Evolutionary conservation across 148 eudicot species (phyloP).

Genomic region (Nepenthes gracilis): DNA sequence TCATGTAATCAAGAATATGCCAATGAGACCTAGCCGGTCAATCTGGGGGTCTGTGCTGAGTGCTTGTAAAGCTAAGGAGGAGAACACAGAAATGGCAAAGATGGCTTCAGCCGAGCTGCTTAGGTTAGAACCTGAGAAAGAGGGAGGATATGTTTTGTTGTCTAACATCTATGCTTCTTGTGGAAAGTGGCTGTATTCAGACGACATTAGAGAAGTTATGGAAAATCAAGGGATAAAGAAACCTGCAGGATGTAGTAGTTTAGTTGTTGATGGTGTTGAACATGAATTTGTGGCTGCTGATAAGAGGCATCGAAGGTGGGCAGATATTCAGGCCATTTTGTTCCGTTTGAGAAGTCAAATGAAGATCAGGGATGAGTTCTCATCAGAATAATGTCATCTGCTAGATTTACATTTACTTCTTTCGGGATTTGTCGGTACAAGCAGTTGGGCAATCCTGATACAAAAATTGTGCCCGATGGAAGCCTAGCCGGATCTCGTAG

Average conservation of each 20-base stretch:
- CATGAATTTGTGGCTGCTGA: conserved; percentile 7
- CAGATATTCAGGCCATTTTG: conserved; percentile 3
- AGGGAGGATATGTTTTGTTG: conserved; percentile 12
- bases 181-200: conserved; percentile 17
- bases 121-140: conserved; percentile 17
- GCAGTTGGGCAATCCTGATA: too few relatives aligned
- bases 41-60: conserved; percentile 17
- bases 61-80: conserved; percentile 12
- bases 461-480: too few relatives aligned
- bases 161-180: conserved; percentile 16
- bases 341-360: conserved; percentile 3
- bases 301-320: conserved; percentile 3
- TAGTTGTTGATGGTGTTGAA: conserved; percentile 6
- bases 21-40: conserved; percentile 13
- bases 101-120: conserved; percentile 11
- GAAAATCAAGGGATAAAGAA: conserved; percentile 10
- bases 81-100: conserved; percentile 12
- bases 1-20: conserved; percentile 11
- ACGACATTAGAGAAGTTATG: conserved; percentile 16
- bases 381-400: neutral
- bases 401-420: neutral
- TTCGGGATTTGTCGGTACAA: too few relatives aligned
- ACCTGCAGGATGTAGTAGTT: conserved; percentile 15
- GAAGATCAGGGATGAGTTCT: neutral
- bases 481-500: too few relatives aligned